phyloP scores from a whole-genome alignment of 2,329 filamentous ascomycete genomes.

The Allantophomopsis lycopodina region DNA sequence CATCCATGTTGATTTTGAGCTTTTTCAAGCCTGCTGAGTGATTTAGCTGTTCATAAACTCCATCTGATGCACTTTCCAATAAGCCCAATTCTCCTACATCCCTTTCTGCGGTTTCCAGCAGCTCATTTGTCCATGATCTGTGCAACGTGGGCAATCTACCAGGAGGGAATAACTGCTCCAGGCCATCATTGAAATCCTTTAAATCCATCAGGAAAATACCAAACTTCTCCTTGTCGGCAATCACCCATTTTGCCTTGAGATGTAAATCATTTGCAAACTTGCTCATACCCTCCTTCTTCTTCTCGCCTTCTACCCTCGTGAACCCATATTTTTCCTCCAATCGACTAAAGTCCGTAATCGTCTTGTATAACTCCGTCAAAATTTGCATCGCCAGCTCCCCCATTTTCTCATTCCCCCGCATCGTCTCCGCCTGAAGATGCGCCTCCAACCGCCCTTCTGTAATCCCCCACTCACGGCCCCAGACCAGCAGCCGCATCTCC shows the following conservation, averaged over 20 bases:
- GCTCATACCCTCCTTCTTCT: conserved; percentile 2
- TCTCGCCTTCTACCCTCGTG: conserved; percentile 2
- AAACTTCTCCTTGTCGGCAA: conserved; percentile 32
- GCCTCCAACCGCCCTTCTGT: conserved; percentile 28
- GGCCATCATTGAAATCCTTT: conserved; percentile 32
- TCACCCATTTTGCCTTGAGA: conserved; percentile 28
- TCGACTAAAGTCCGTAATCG: conserved; percentile 28
- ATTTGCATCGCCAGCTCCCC: conserved; percentile 25
- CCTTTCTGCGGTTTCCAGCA: conserved; percentile 28
- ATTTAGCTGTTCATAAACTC: conserved; percentile 27
- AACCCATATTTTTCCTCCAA: conserved; percentile 28
- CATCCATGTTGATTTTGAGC: conserved; percentile 31
- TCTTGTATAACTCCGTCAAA: conserved; percentile 26
- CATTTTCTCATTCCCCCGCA: conserved; percentile 19
- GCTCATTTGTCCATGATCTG: conserved; percentile 30
- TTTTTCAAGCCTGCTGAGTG: conserved; percentile 29
- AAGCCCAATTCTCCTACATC: conserved; percentile 26
- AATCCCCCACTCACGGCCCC: conserved; percentile 33
- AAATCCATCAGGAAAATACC: conserved; percentile 24
- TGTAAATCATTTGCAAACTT: conserved; percentile 9
- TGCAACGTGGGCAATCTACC: conserved; percentile 26
- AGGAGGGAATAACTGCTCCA: conserved; percentile 30
- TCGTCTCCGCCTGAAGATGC: conserved; percentile 23
- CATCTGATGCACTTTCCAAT: conserved; percentile 26
- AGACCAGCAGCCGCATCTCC: conserved; percentile 32